These are phyloP conservation scores for Trichoderma sp. DNA, from an alignment of 2,329 filamentous ascomycete genomes.

Conservation along the genomic window DNA sequence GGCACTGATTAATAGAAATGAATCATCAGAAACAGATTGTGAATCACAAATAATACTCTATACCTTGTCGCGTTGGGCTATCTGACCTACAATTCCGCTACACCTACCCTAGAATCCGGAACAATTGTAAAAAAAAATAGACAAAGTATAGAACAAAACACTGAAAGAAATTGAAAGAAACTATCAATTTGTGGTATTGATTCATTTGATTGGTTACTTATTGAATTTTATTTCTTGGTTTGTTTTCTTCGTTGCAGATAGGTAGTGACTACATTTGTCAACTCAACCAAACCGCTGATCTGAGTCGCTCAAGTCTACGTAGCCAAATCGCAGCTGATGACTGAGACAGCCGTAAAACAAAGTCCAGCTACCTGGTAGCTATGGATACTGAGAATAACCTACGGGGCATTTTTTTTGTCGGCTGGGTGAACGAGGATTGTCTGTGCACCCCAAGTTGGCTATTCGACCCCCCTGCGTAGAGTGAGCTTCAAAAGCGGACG, in stretches of 20 bases:
- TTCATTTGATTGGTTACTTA: too few species aligned
- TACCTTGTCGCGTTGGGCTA: background rate
- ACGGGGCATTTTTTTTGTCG: background rate
- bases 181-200: background rate
- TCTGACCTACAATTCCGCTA: background rate
- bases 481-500: background rate
- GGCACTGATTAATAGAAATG: background rate
- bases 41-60: background rate
- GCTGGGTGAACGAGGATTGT: background rate
- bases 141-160: background rate
- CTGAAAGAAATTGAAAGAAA: background rate
- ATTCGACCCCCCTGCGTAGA: background rate
- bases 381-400: background rate
- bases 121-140: background rate
- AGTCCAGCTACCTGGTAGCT: background rate
- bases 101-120: background rate
- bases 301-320: background rate
- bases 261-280: background rate
- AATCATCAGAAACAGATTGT: background rate
- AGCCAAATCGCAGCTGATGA: background rate
- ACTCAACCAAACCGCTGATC: background rate
- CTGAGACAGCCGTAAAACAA: background rate
- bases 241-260: background rate
- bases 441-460: background rate
- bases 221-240: background rate